A percentile compares a stretch with the other conserved stretches of the same genome.
Conservation (phyloP, 225 moss, liverwort and hornwort genomes). For the Physcomitrellopsis africana region DNA sequence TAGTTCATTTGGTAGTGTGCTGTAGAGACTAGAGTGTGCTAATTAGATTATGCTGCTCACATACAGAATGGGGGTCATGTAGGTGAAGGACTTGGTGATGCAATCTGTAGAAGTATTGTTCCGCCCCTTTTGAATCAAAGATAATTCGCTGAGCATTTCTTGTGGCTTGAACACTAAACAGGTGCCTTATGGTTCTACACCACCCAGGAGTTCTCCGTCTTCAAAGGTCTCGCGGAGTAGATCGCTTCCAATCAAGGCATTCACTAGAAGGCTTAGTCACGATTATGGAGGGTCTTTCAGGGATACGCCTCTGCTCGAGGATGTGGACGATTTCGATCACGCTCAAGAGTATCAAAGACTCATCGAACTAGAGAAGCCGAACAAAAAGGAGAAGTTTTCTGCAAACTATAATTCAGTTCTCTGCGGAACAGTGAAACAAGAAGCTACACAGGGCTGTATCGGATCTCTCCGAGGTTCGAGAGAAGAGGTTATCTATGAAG, state of each 20-base stretch:
- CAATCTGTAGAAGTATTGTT: not conserved
- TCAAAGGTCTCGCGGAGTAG: slow-evolving; percentile 38
- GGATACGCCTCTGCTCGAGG: slow-evolving; percentile 29
- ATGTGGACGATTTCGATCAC: slow-evolving; percentile 24
- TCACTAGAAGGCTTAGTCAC: slow-evolving; percentile 24
- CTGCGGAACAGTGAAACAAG: slow-evolving; percentile 18
- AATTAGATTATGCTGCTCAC: not conserved
- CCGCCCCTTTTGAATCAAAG: not conserved
- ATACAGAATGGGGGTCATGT: not conserved
- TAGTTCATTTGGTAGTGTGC: not conserved
- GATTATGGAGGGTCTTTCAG: slow-evolving; percentile 32
- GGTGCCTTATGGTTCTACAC: slow-evolving; percentile 29
- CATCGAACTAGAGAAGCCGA: slow-evolving; percentile 30
- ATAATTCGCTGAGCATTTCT: slow-evolving; percentile 5
- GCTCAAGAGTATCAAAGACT: slow-evolving; percentile 26
- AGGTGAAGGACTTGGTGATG: not conserved
- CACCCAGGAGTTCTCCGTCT: slow-evolving; percentile 31
- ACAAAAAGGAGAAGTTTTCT: slow-evolving; percentile 2
- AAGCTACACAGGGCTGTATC: slow-evolving; percentile 25
- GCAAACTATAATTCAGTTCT: not conserved
- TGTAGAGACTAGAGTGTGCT: not conserved
- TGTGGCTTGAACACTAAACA: slow-evolving; percentile 21
- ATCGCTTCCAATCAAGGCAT: slow-evolving; percentile 30
- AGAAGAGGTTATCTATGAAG: slow-evolving; percentile 28
- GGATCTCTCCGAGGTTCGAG: slow-evolving; percentile 12